Percentiles rank a stretch among this genome's conserved stretches.
Conservation (phyloP, 306 rosid species). For the Cucumis hystrix region DNA sequence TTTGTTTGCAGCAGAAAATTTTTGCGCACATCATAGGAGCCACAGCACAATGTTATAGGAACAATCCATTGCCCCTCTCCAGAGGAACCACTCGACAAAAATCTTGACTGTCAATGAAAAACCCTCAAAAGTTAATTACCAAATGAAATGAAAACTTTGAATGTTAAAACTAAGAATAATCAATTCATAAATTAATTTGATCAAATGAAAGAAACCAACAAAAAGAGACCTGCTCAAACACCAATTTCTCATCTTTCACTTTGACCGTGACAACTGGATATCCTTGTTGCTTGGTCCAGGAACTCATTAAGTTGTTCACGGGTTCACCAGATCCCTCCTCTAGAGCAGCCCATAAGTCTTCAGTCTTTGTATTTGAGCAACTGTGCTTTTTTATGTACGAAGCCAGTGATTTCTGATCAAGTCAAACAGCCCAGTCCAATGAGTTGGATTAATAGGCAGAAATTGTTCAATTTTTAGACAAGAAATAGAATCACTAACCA, state of each 20-base stretch:
- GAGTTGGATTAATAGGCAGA: not conserved
- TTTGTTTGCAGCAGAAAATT: slow-evolving; percentile 54
- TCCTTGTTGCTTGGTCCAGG: slow-evolving; percentile 93
- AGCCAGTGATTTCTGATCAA: slow-evolving; percentile 73
- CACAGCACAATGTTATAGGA: slow-evolving; percentile 61
- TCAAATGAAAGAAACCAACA: slow-evolving; percentile 7
- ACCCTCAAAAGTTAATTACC: not conserved
- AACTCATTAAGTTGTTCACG: slow-evolving; percentile 70
- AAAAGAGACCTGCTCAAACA: slow-evolving; percentile 65
- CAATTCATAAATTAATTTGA: not conserved
- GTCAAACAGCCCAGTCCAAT: slow-evolving; percentile 3
- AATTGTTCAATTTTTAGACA: not conserved
- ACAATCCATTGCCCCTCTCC: slow-evolving; percentile 86
- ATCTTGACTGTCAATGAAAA: slow-evolving; percentile 46
- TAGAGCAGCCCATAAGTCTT: slow-evolving; percentile 90
- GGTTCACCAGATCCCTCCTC: slow-evolving; percentile 93
- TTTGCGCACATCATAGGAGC: slow-evolving; percentile 53
- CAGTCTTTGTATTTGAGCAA: slow-evolving; percentile 75
- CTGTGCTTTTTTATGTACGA: slow-evolving; percentile 68
- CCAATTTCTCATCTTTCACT: slow-evolving; percentile 46
- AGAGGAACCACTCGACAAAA: slow-evolving; percentile 62
- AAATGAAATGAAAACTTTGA: not conserved
- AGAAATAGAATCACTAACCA: slow-evolving; percentile 10
- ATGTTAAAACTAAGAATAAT: not conserved
- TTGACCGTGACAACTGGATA: slow-evolving; percentile 77